Conservation (phyloP, 495 filamentous ascomycete genomes). For the Penicillium paxilli region DNA sequence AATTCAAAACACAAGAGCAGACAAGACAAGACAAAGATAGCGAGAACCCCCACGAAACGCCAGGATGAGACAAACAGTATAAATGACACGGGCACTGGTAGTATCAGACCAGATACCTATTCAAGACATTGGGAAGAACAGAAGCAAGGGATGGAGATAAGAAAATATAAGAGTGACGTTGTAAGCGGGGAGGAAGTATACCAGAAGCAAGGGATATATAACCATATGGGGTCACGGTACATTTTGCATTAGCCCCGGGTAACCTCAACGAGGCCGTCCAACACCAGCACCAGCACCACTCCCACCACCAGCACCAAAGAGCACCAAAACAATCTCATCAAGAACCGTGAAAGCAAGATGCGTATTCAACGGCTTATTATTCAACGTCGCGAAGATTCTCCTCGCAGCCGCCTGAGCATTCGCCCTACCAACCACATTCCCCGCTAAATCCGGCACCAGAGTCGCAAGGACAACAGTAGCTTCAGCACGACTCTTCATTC, state of each 20-base stretch:
- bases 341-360: constrained; percentile 77
- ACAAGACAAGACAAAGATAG: too few species aligned
- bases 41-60: too few species aligned
- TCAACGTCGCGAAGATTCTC: constrained; percentile 77
- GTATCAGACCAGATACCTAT: too few species aligned
- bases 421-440: constrained; percentile 77
- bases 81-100: too few species aligned
- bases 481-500: constrained; percentile 65
- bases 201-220: too few species aligned
- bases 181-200: too few species aligned
- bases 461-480: constrained; percentile 79
- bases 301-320: constrained; percentile 55
- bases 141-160: too few species aligned
- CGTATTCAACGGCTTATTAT: constrained; percentile 68
- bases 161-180: too few species aligned
- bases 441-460: constrained; percentile 77
- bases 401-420: constrained; percentile 84
- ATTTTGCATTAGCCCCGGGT: too few species aligned
- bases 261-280: constrained; percentile 7
- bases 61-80: too few species aligned
- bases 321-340: constrained; percentile 72
- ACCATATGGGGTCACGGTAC: too few species aligned
- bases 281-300: not conserved
- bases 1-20: not conserved
- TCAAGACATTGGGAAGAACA: too few species aligned